Evolutionary conservation across 768 basidiomycete species (phyloP), one percentile per base, ranked within the genome.

Genomic region (Roridomyces roridus): DNA sequence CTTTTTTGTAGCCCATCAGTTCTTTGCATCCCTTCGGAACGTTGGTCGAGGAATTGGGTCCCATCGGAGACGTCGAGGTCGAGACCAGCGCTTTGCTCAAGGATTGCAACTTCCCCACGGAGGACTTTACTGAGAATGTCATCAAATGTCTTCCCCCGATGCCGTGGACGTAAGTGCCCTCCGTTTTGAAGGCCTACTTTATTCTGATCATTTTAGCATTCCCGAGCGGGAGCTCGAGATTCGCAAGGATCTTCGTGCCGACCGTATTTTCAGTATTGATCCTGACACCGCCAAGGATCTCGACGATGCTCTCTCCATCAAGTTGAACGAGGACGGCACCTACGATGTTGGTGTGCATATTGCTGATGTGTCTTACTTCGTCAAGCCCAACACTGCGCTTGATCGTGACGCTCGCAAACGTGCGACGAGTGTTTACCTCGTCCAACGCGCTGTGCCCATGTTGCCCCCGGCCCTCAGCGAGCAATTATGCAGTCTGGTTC

Each of bases 1-100:
- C 6, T 50, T 60, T 29, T 15, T 46, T 20, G 4, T 67, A 92
- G 90, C 92, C 91, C 37, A 93, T 94, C 69, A 96, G 94, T 64
- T 98, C 96, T 35, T 84, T 99, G 15, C 97, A 98, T 82, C 97
- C 97, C 9, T 99, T 99, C 71, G 97, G 97, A 52, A 98, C 96
- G 18, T 78, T 99, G 35, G 97, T 98, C 23, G 97, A 99, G 71
- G 96, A 99, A 71, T 84, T 99, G 46, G 97, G 97, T 41, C 90
- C 95, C 18, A 99, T 99, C 59, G 97, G 97, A n/a, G 93, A 99
- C 63, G 88, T 96, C 47, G 95, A 98, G 73, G 95, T 97, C 8
- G 97, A 99, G 75, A 98, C 96, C 5, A 96, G 93, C 59, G 97
- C 97, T 8, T 78, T 99, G 57, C 80, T 99, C 62, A 98, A 98